Evolutionary conservation across 31 red algal genomes (phyloP).

Genomic region (Odonthalia washingtoniensis): DNA sequence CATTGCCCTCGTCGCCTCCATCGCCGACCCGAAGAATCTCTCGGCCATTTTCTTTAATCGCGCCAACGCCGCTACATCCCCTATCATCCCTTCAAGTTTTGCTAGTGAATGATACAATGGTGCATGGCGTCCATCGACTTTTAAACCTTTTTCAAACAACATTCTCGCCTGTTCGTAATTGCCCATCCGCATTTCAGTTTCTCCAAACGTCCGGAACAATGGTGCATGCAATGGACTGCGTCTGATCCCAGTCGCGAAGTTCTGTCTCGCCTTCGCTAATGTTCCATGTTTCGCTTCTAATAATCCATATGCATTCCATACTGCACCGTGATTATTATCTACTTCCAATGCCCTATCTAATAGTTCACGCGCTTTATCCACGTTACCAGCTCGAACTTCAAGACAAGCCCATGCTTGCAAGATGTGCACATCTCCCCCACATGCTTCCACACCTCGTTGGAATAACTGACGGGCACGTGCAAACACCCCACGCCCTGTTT

Average conservation of each 20-base stretch:
- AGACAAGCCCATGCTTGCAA: slow-evolving; percentile 96
- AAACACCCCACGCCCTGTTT: slow-evolving; percentile 62
- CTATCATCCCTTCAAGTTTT: slow-evolving; percentile 74
- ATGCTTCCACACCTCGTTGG: slow-evolving; percentile 73
- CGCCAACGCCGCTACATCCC: slow-evolving; percentile 61
- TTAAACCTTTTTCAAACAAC: slow-evolving; percentile 84
- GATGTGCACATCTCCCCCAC: slow-evolving; percentile 83
- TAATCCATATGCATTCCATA: slow-evolving; percentile 87
- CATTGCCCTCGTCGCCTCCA: slow-evolving; percentile 48
- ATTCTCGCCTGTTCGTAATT: slow-evolving; percentile 77
- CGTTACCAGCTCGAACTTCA: slow-evolving; percentile 66
- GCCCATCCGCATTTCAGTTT: slow-evolving; percentile 64
- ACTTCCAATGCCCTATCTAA: slow-evolving; percentile 72
- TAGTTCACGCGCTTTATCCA: slow-evolving; percentile 74
- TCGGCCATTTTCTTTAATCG: slow-evolving; percentile 67
- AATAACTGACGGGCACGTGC: slow-evolving; percentile 86
- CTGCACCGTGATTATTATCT: slow-evolving; percentile 75
- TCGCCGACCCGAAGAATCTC: slow-evolving; percentile 71
- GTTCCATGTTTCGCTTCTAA: slow-evolving; percentile 81
- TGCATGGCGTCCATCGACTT: slow-evolving; percentile 75
- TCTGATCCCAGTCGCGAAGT: slow-evolving; percentile 76
- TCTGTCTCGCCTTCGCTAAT: slow-evolving; percentile 67
- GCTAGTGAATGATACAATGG: slow-evolving; percentile 83
- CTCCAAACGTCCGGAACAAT: slow-evolving; percentile 82
- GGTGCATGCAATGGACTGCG: slow-evolving; percentile 82